These are phyloP conservation scores for Niveomyces coronatus DNA, from an alignment of 2,329 filamentous ascomycete genomes.

Conservation along the genomic window DNA sequence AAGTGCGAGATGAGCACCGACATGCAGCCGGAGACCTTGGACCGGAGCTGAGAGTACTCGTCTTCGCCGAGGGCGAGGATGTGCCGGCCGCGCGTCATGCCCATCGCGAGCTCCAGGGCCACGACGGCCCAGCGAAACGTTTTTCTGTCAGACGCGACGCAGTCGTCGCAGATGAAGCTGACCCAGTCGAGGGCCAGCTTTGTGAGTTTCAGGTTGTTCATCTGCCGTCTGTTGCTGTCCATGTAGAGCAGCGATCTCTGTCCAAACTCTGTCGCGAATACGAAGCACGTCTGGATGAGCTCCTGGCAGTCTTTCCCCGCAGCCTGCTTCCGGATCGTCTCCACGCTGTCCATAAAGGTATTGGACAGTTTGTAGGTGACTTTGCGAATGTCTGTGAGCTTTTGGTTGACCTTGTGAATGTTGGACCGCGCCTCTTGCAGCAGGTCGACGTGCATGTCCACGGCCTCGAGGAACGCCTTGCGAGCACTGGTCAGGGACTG, in stretches of 20 bases:
- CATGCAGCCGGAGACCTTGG: conserved; percentile 96
- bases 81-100: conserved; percentile 88
- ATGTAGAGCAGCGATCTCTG: conserved; percentile 91
- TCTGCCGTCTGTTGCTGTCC: conserved; percentile 87
- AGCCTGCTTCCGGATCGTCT: conserved; percentile 81
- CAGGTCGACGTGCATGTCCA: conserved; percentile 77
- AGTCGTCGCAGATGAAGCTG: conserved; percentile 95
- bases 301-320: conserved; percentile 81
- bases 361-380: conserved; percentile 95
- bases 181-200: conserved; percentile 94
- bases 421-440: conserved; percentile 90
- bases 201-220: conserved; percentile 95
- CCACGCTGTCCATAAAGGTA: conserved; percentile 97
- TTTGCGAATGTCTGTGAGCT: conserved; percentile 88
- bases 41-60: conserved; percentile 72
- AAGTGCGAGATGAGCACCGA: conserved; percentile 95
- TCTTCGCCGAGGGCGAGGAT: conserved; percentile 83
- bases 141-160: conserved; percentile 83
- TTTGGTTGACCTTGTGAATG: conserved; percentile 79
- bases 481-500: conserved; percentile 72
- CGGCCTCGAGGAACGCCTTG: conserved; percentile 62
- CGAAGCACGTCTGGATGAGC: conserved; percentile 93
- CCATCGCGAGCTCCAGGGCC: conserved; percentile 92
- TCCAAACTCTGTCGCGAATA: conserved; percentile 97
- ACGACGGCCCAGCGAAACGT: conserved; percentile 97